These are phyloP conservation scores for Aspergillus ochraceus DNA, from an alignment of 2,329 filamentous ascomycete genomes.

Conservation along the genomic window DNA sequence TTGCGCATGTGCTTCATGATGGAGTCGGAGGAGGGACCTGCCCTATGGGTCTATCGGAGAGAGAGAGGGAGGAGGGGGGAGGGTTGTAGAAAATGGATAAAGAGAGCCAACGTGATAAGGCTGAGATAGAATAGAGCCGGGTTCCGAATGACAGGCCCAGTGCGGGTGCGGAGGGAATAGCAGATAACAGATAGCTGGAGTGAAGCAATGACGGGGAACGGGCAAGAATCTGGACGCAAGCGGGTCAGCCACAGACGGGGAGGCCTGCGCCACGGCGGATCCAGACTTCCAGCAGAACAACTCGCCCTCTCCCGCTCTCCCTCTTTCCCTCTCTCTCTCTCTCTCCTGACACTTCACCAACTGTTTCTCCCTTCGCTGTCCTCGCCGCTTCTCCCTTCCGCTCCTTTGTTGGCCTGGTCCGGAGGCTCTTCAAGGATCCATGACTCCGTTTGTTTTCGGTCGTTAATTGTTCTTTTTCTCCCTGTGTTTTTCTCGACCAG, in stretches of 20 bases:
- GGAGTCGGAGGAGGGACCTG: not conserved
- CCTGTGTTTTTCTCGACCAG: slow-evolving; percentile 10
- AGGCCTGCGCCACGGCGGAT: slow-evolving; percentile 17
- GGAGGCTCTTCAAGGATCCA: slow-evolving; percentile 29
- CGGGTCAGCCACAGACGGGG: slow-evolving; percentile 14
- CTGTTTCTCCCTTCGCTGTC: slow-evolving; percentile 12
- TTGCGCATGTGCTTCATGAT: slow-evolving; percentile 36
- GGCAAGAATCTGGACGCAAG: slow-evolving; percentile 5
- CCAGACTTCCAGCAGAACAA: slow-evolving; percentile 13
- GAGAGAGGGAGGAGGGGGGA: not conserved
- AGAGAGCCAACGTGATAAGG: not conserved
- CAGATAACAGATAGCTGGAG: not conserved
- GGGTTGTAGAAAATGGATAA: not conserved
- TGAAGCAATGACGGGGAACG: too few species aligned
- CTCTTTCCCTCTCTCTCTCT: slow-evolving; percentile 15
- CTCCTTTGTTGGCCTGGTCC: slow-evolving; percentile 22
- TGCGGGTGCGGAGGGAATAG: not conserved
- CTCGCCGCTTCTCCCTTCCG: slow-evolving; percentile 10
- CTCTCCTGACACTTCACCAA: slow-evolving; percentile 16
- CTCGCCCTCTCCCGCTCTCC: slow-evolving; percentile 18
- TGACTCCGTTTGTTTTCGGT: slow-evolving; percentile 25
- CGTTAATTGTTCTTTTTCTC: slow-evolving; percentile 25
- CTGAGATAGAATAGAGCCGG: not conserved
- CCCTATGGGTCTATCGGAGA: not conserved
- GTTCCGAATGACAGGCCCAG: not conserved